Evolutionary conservation across 352 stramenopile species (phyloP).

Genomic region (Thalassiosira delicatula): DNA sequence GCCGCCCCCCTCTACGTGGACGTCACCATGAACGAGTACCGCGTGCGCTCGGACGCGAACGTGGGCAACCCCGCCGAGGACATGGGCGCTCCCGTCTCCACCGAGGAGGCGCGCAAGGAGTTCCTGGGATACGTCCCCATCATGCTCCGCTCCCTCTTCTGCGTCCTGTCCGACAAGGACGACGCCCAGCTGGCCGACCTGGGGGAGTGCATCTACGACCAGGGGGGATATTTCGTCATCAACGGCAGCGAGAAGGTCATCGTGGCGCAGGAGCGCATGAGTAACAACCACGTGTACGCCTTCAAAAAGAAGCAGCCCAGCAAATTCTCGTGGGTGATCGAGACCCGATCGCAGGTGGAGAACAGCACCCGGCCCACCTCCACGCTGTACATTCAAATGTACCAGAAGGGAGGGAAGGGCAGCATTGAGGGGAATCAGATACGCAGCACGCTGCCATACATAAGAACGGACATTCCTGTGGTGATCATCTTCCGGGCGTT

Average conservation of each 20-base stretch:
- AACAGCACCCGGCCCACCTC: conserved; percentile 92
- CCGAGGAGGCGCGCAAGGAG: conserved; percentile 86
- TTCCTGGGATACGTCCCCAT: conserved; percentile 99
- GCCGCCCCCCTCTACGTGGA: conserved; percentile 98
- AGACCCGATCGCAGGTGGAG: conserved; percentile 96
- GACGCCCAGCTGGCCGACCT: conserved; percentile 85
- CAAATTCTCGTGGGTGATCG: conserved; percentile 95
- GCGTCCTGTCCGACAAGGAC: conserved; percentile 90
- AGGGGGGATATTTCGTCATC: conserved; percentile 99
- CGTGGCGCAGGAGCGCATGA: conserved; percentile 99
- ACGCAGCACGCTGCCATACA: conserved; percentile 96
- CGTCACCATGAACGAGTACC: conserved; percentile 92
- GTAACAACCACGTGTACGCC: conserved; percentile 99
- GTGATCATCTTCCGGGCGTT: conserved; percentile 99
- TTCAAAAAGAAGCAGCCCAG: conserved; percentile 97
- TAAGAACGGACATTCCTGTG: conserved; percentile 97
- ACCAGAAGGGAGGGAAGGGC: conserved; percentile 93
- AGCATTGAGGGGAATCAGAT: conserved; percentile 98
- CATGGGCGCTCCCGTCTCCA: conserved; percentile 73
- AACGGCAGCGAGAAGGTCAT: conserved; percentile 91
- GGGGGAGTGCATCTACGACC: conserved; percentile 99
- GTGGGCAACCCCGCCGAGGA: conserved; percentile 76
- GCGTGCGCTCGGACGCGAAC: conserved; percentile 72
- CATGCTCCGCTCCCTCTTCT: conserved; percentile 97
- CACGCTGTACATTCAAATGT: conserved; percentile 99